Evolutionary conservation across 2,329 filamentous ascomycete species (phyloP).

Genomic region (Cyanodermella asteris): DNA sequence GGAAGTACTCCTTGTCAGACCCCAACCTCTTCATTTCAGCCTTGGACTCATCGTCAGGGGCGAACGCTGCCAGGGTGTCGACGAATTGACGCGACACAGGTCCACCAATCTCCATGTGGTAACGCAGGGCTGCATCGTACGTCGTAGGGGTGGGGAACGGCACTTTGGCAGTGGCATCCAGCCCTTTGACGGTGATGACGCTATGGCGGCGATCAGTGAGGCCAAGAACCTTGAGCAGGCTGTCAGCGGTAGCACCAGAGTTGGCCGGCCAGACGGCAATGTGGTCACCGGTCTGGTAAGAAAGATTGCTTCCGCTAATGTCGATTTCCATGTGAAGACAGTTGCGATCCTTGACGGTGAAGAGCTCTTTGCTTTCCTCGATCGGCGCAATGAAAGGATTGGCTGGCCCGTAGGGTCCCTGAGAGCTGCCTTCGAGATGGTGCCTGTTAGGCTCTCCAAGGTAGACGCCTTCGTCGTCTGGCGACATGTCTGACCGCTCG

Average conservation of each 20-base stretch:
- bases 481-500: slow-evolving; percentile 50
- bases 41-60: slow-evolving; percentile 66
- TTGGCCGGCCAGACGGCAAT: slow-evolving; percentile 96
- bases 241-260: slow-evolving; percentile 73
- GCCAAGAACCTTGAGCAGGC: slow-evolving; percentile 61
- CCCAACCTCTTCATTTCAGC: slow-evolving; percentile 75
- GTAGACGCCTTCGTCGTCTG: slow-evolving; percentile 65
- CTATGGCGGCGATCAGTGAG: slow-evolving; percentile 54
- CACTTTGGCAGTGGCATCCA: slow-evolving; percentile 90
- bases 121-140: slow-evolving; percentile 78
- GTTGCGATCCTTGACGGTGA: slow-evolving; percentile 74
- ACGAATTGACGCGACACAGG: slow-evolving; percentile 93
- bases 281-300: slow-evolving; percentile 92
- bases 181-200: slow-evolving; percentile 71
- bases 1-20: slow-evolving; percentile 87
- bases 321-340: slow-evolving; percentile 94
- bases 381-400: slow-evolving; percentile 95
- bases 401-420: slow-evolving; percentile 85
- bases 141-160: slow-evolving; percentile 95
- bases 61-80: slow-evolving; percentile 66
- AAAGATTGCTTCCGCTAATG: slow-evolving; percentile 68
- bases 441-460: slow-evolving; percentile 91
- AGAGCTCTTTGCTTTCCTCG: slow-evolving; percentile 72
- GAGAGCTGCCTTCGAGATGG: slow-evolving; percentile 66
- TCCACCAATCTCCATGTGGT: slow-evolving; percentile 91